Conservation (phyloP, 2,329 filamentous ascomycete species). For the Trichoderma harzianum region DNA sequence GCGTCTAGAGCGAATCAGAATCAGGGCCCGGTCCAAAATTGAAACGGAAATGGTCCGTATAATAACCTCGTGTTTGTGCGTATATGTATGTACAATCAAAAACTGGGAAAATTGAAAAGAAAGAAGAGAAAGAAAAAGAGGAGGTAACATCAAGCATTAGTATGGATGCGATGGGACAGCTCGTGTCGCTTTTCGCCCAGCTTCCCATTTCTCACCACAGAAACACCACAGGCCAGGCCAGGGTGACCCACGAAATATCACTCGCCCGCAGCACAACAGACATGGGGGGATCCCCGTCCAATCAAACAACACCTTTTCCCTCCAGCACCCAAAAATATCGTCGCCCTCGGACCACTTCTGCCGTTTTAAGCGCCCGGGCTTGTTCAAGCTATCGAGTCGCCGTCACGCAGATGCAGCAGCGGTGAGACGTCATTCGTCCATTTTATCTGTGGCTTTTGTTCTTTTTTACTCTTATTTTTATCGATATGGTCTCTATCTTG, state of each 20-base stretch:
- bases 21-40: neutral
- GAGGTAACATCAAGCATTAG: neutral
- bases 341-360: slow-evolving; percentile 10
- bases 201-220: neutral
- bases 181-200: neutral
- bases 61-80: neutral
- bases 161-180: neutral
- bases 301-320: slow-evolving; percentile 11
- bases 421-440: slow-evolving; percentile 9
- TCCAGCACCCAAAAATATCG: neutral
- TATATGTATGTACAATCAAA: neutral
- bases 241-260: neutral
- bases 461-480: neutral
- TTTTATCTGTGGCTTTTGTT: neutral
- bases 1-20: neutral
- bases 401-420: slow-evolving; percentile 5
- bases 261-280: neutral
- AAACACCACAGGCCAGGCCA: neutral
- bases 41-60: too few species aligned
- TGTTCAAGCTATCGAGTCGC: neutral
- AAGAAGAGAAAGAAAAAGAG: neutral
- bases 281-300: neutral
- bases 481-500: neutral
- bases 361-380: slow-evolving; percentile 10
- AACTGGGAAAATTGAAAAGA: neutral